Evolutionary conservation across 108 stramenopile species (phyloP).

Genomic region (Thalassiosira profunda): DNA sequence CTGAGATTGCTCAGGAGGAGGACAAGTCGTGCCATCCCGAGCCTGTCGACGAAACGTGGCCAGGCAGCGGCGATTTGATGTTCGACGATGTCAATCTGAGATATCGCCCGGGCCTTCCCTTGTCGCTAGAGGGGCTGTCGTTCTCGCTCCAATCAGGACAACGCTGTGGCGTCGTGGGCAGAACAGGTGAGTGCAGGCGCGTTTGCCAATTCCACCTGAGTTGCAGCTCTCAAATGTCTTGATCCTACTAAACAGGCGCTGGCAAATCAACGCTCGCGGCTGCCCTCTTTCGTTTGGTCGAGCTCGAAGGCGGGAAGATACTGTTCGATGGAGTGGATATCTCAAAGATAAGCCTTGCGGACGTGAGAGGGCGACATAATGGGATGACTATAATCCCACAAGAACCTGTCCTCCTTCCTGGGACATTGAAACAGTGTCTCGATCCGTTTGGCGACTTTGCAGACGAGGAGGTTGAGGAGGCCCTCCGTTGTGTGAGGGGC

Average conservation of each 20-base stretch:
- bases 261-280: slow-evolving; percentile 63
- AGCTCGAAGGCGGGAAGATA: slow-evolving; percentile 82
- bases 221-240: not conserved
- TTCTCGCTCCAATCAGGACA: slow-evolving; percentile 74
- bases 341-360: slow-evolving; percentile 66
- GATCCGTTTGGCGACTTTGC: slow-evolving; percentile 85
- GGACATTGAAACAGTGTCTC: slow-evolving; percentile 91
- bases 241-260: not conserved
- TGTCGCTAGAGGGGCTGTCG: slow-evolving; percentile 75
- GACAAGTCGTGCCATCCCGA: slow-evolving; percentile 41
- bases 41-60: slow-evolving; percentile 71
- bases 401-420: slow-evolving; percentile 94
- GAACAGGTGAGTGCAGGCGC: slow-evolving; percentile 76
- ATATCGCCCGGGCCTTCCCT: slow-evolving; percentile 75
- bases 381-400: slow-evolving; percentile 95
- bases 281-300: slow-evolving; percentile 85
- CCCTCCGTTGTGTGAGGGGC: slow-evolving; percentile 65
- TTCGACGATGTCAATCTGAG: slow-evolving; percentile 78
- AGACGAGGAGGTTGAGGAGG: slow-evolving; percentile 82
- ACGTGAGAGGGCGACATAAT: slow-evolving; percentile 74
- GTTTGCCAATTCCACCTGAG: not conserved
- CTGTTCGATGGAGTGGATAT: slow-evolving; percentile 86
- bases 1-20: slow-evolving; percentile 66
- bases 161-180: slow-evolving; percentile 75
- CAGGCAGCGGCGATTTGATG: slow-evolving; percentile 59